Base-by-base conservation (phyloP, 1,284 basidiomycete species). In the Coniferiporia weirii region DNA sequence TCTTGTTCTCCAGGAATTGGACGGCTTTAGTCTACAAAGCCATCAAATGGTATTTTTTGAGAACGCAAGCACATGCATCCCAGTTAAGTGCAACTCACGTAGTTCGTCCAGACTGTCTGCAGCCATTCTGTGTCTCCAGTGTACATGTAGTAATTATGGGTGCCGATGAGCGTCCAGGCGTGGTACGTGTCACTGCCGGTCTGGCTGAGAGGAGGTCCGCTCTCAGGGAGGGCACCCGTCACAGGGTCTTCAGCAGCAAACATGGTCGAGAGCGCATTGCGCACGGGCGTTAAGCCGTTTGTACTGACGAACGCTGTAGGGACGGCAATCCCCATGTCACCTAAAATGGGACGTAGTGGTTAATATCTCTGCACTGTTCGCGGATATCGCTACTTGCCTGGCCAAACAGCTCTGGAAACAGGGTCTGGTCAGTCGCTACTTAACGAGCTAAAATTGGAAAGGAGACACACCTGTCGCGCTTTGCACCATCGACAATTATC, bases 271-370 rank as follows among this genome's bases (percentile, higher is more conserved):
- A 84, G 73, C 0, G 82, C 81, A 64, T 84, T 84, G 35, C 75
- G 72, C 0, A 80, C 80, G 0, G 83, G 78, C 0, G 81, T 57
- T 1, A 84, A 73, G 61, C 83, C 82, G 63, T 81, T 79, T 0
- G 81, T 83, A 0, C 81, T 82, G 1, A 84, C 82, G 62, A 83
- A 83, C 63, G 80, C 77, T 0, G 82, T 78, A 0, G 82, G 82
- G 3, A 83, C 81, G 0, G 82, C 81, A 27, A 84, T 81, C 9
- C 82, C 82, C 82, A 84, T 84, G 64, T 84, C 82, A 49, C 80
- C 79, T 78, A 47, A 9, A 52, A 32, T 2, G 5, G 17, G 13
- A 17, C 49, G 3, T 40, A n/a, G 49, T 45, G n/a, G 8, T 51
- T 32, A 20, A 8, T 4, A 43, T 12, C 19, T 43, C n/a, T 17